Percentiles rank a stretch among this genome's conserved stretches.
phyloP scores from a whole-genome alignment of 495 filamentous ascomycete species.

The Aspergillus cristatus region DNA sequence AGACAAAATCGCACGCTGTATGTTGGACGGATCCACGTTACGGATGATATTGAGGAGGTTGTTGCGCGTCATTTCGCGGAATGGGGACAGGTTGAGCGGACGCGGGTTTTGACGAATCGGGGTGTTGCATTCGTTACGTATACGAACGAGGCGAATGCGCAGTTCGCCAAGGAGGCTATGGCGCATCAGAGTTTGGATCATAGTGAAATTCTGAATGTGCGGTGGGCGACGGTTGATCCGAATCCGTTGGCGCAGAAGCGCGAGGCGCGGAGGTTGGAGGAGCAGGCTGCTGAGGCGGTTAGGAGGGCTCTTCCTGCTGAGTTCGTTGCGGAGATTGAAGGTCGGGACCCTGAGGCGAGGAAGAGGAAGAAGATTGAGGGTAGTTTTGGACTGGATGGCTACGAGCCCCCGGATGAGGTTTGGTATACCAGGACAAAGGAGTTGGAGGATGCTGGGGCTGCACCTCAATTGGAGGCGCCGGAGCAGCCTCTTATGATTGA shows the following conservation, averaged over 20 bases:
- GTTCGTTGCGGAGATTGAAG: conserved; percentile 91
- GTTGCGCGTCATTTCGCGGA: conserved; percentile 87
- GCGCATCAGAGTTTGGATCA: conserved; percentile 79
- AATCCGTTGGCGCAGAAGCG: conserved; percentile 93
- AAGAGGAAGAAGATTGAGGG: conserved; percentile 88
- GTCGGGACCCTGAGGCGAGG: conserved; percentile 71
- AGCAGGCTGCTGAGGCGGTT: conserved; percentile 97
- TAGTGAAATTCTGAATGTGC: conserved; percentile 85
- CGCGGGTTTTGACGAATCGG: conserved; percentile 77
- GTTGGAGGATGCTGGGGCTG: conserved; percentile 32
- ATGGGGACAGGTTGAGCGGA: conserved; percentile 86
- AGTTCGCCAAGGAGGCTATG: conserved; percentile 92
- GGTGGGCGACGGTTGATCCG: conserved; percentile 94
- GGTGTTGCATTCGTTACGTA: conserved; percentile 93
- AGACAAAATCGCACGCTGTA: conserved; percentile 90
- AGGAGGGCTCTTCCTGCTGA: conserved; percentile 81
- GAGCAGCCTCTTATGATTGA: conserved; percentile 38
- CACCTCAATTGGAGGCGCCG: conserved; percentile 37
- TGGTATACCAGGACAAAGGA: conserved; percentile 66
- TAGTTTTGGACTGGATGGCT: conserved; percentile 79
- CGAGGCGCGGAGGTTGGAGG: conserved; percentile 82
- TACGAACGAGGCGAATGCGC: conserved; percentile 70
- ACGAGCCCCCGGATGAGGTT: conserved; percentile 90
- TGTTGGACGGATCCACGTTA: conserved; percentile 85
- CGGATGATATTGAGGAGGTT: conserved; percentile 97